A percentile compares a stretch with the other conserved stretches of the same genome.
Conservation (phyloP, 148 eudicot species). For the Polygonum aviculare region DNA sequence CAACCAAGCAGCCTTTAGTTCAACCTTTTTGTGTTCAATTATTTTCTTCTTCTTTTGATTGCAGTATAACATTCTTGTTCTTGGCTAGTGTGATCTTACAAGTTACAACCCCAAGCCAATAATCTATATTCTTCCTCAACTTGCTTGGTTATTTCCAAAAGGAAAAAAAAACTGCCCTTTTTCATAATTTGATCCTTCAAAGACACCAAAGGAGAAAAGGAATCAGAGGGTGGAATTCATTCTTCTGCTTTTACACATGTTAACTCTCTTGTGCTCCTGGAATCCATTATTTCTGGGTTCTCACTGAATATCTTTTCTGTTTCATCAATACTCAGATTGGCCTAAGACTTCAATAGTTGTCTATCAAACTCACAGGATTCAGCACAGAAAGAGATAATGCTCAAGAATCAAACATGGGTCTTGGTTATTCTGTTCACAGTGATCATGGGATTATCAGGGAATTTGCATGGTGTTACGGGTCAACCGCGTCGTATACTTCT, state of each 20-base stretch:
- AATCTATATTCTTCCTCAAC: neutral
- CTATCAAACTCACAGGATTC: neutral
- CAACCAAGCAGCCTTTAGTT: constrained; percentile 5
- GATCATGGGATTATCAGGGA: neutral
- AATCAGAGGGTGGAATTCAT: neutral
- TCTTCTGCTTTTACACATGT: neutral
- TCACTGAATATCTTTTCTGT: constrained; percentile 5
- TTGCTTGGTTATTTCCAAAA: neutral
- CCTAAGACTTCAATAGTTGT: neutral
- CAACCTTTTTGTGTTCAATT: neutral
- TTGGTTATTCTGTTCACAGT: neutral
- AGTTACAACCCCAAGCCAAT: neutral
- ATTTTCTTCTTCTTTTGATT: neutral
- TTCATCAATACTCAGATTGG: constrained; percentile 4
- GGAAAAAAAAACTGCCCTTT: neutral
- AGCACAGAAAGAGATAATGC: neutral
- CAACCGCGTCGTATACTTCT: constrained; percentile 12
- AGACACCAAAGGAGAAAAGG: neutral
- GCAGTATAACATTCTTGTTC: constrained; percentile 7
- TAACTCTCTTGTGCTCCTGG: neutral
- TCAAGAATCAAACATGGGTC: constrained; percentile 7
- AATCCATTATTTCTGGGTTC: neutral
- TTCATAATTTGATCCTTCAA: neutral
- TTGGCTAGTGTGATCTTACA: neutral
- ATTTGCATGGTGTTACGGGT: neutral